These are phyloP conservation scores for Begonia fuchsioides DNA, from an alignment of 306 rosid genomes.

Conservation along the genomic window DNA sequence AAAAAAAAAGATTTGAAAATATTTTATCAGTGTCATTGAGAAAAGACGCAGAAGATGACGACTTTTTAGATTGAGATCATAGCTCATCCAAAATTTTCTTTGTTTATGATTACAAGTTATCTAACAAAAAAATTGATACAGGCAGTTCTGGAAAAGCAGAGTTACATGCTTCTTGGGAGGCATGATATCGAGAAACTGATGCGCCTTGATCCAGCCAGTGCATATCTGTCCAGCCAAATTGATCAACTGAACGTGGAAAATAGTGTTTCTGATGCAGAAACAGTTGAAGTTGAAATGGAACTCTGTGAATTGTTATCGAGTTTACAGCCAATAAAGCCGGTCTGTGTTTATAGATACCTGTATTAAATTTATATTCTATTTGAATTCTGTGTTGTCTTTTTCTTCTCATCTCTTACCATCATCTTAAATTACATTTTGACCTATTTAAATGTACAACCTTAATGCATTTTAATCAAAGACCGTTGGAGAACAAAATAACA, in stretches of 20 bases:
- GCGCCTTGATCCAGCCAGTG: conserved; percentile 74
- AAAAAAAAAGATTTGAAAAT: no score
- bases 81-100: no score
- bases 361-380: not conserved
- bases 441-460: no score
- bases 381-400: not conserved
- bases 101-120: no score
- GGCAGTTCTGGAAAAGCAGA: conserved; percentile 99
- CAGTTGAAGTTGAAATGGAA: conserved; percentile 62
- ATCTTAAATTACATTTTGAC: not conserved
- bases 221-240: conserved; percentile 46
- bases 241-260: conserved; percentile 34
- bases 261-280: conserved; percentile 60
- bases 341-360: conserved; percentile 16
- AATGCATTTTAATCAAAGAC: no score
- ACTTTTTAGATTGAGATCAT: no score
- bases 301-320: conserved; percentile 51
- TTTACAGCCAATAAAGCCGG: conserved; percentile 94
- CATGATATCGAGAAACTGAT: conserved; percentile 87
- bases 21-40: no score
- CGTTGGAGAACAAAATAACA: not conserved
- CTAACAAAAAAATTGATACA: conserved; percentile 12
- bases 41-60: no score
- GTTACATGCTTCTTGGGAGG: conserved; percentile 98
- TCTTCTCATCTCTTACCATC: not conserved